These are phyloP conservation scores for Danielozyma ontarioensis DNA, from an alignment of 805 yeast species.

Conservation along the genomic window DNA sequence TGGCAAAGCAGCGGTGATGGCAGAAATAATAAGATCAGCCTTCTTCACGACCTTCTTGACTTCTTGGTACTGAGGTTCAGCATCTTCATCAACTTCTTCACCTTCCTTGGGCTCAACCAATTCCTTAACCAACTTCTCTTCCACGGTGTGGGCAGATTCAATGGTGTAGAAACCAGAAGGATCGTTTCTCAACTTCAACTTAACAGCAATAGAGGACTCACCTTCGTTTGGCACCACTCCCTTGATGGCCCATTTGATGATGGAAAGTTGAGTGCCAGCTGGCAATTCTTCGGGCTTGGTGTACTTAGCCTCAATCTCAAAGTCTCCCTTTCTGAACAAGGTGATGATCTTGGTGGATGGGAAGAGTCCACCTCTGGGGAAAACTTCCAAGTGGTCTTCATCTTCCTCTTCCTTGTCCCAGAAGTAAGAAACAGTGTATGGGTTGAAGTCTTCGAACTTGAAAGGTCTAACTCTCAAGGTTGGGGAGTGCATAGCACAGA, in stretches of 20 bases:
- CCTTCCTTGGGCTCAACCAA: conserved; percentile 63
- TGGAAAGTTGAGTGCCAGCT: conserved; percentile 54
- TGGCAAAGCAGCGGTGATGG: conserved; percentile 59
- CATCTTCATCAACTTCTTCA: conserved; percentile 50
- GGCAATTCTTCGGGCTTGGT: conserved; percentile 72
- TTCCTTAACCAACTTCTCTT: conserved; percentile 86
- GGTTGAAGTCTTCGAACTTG: conserved; percentile 94
- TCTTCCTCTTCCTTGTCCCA: conserved; percentile 96
- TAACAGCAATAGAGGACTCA: conserved; percentile 73
- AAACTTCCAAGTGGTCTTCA: conserved; percentile 88
- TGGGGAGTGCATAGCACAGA: conserved; percentile 98
- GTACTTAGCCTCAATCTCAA: conserved; percentile 80
- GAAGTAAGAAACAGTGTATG: conserved; percentile 84
- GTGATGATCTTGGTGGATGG: conserved; percentile 97
- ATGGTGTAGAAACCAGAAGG: conserved; percentile 93
- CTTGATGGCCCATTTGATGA: conserved; percentile 80
- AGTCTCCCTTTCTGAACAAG: conserved; percentile 85
- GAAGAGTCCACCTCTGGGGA: conserved; percentile 88
- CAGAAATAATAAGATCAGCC: conserved; percentile 63
- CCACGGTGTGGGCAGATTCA: conserved; percentile 92
- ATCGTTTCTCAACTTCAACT: conserved; percentile 93
- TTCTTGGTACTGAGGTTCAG: conserved; percentile 79
- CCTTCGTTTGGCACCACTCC: conserved; percentile 83
- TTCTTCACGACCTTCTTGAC: conserved; percentile 94
- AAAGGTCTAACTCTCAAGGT: conserved; percentile 97